These are phyloP conservation scores for Pittosporum tobira DNA, from an alignment of 129 eudicot genomes.

Conservation along the genomic window DNA sequence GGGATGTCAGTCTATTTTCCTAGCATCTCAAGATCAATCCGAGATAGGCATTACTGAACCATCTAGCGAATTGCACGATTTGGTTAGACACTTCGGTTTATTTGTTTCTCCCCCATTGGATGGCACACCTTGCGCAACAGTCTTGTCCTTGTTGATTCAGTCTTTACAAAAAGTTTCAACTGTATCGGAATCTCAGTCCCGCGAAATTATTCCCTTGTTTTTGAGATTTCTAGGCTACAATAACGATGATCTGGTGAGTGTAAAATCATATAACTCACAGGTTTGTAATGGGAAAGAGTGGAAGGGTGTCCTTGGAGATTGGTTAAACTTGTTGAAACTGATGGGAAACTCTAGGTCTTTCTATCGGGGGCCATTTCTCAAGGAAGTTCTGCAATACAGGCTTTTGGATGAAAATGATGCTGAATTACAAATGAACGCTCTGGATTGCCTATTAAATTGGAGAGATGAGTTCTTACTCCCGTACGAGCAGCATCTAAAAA, in stretches of 20 bases:
- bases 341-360: conserved; percentile 62
- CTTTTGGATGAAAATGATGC: conserved; percentile 83
- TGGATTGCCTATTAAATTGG: conserved; percentile 86
- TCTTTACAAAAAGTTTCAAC: conserved; percentile 58
- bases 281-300: conserved; percentile 59
- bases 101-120: conserved; percentile 31
- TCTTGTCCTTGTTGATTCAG: conserved; percentile 64
- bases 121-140: conserved; percentile 42
- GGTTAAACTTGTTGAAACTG: conserved; percentile 58
- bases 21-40: conserved; percentile 29
- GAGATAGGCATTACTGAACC: conserved; percentile 21
- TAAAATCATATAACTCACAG: conserved; percentile 33
- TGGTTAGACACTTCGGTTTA: conserved; percentile 40
- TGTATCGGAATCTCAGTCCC: conserved; percentile 53
- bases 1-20: conserved; percentile 30
- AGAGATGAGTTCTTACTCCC: conserved; percentile 60
- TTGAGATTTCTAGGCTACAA: conserved; percentile 69
- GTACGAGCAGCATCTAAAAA: conserved; percentile 61
- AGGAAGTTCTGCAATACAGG: conserved; percentile 70
- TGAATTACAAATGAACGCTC: conserved; percentile 68
- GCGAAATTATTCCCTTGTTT: conserved; percentile 65
- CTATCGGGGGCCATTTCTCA: conserved; percentile 54
- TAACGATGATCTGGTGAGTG: conserved; percentile 37
- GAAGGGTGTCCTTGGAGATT: conserved; percentile 69
- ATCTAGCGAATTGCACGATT: conserved; percentile 33